phyloP scores from a whole-genome alignment of 2,329 filamentous ascomycete genomes.

The Venturia effusa region DNA sequence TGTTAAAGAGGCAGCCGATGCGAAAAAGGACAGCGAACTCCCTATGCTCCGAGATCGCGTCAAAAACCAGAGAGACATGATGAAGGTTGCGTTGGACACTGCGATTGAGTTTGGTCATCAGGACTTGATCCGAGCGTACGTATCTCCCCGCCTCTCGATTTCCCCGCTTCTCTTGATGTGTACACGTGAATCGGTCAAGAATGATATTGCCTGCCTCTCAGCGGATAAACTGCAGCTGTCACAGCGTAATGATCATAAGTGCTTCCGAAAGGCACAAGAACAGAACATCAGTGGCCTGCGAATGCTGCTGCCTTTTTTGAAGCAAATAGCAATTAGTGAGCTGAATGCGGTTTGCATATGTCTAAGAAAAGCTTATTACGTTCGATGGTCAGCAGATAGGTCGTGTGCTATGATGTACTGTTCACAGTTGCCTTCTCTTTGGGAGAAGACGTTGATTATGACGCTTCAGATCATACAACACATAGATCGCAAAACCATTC shows the following conservation, averaged over 20 bases:
- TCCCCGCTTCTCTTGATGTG: background rate
- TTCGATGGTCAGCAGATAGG: background rate
- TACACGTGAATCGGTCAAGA: conserved; percentile 6
- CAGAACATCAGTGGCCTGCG: background rate
- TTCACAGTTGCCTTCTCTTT: background rate
- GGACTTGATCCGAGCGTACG: conserved; percentile 33
- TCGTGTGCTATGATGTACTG: background rate
- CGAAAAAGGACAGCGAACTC: conserved; percentile 43
- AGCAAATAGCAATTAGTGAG: conserved; percentile 2
- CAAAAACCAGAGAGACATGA: conserved; percentile 44
- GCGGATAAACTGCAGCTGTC: background rate
- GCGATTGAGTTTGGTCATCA: conserved; percentile 36
- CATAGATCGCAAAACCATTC: background rate
- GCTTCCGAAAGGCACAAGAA: background rate
- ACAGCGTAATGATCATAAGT: background rate
- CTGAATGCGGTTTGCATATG: background rate
- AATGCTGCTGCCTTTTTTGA: background rate
- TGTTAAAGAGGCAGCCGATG: conserved; percentile 46
- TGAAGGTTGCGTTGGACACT: conserved; percentile 40
- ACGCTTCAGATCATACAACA: background rate
- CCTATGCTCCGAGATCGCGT: conserved; percentile 46
- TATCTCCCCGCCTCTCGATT: conserved; percentile 14
- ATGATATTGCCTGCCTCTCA: conserved; percentile 8
- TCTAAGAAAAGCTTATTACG: background rate
- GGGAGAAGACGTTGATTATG: background rate